These are phyloP conservation scores for Chimonanthus salicifolius DNA, from an alignment of 164 flowering plant species.

Conservation along the genomic window DNA sequence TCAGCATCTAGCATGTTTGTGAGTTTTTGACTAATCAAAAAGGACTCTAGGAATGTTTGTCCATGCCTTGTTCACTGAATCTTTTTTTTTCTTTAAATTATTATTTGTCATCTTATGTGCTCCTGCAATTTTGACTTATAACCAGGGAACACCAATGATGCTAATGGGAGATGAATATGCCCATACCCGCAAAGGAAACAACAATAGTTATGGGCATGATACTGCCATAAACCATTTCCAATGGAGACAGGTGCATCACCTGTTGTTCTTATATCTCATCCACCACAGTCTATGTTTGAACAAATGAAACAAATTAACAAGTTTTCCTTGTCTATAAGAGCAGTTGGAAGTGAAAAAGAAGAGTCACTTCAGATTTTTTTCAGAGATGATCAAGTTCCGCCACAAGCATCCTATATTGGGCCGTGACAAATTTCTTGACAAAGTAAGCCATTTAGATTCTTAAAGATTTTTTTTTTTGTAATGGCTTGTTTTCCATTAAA, in stretches of 20 bases:
- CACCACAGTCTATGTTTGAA: neutral
- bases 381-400: slow-evolving; percentile 76
- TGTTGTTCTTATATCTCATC: neutral
- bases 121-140: slow-evolving; percentile 5
- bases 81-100: neutral
- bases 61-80: too few species aligned
- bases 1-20: neutral
- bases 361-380: slow-evolving; percentile 75
- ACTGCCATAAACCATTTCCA: slow-evolving; percentile 73
- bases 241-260: slow-evolving; percentile 57
- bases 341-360: slow-evolving; percentile 62
- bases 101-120: neutral
- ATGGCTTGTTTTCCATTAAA: too few species aligned
- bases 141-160: slow-evolving; percentile 95
- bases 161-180: slow-evolving; percentile 99
- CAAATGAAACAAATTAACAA: neutral
- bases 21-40: neutral
- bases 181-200: slow-evolving; percentile 92
- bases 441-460: slow-evolving; percentile 35
- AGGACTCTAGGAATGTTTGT: too few species aligned
- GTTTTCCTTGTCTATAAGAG: slow-evolving; percentile 8
- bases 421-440: slow-evolving; percentile 57
- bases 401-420: slow-evolving; percentile 38
- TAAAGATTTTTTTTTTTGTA: neutral
- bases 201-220: slow-evolving; percentile 97